Evolutionary conservation across 306 rosid genomes (phyloP).

Genomic region (Abrus precatorius): DNA sequence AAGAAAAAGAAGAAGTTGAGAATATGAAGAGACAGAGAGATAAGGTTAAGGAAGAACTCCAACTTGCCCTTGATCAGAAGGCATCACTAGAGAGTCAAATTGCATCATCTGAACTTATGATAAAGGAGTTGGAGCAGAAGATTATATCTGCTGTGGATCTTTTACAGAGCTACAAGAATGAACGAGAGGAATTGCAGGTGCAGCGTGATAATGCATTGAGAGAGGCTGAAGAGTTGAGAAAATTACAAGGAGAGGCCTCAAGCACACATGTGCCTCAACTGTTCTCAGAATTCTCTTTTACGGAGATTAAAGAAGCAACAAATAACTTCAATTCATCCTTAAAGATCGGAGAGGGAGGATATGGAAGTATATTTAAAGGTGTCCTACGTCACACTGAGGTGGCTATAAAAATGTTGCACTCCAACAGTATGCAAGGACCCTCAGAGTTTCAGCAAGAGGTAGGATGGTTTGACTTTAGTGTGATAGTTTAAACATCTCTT

Average conservation of each 20-base stretch:
- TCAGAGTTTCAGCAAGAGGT: conserved; percentile 95
- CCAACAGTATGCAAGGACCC: conserved; percentile 82
- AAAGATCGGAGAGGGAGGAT: conserved; percentile 96
- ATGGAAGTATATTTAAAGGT: conserved; percentile 86
- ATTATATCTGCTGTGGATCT: conserved; percentile 79
- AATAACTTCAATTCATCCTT: conserved; percentile 61
- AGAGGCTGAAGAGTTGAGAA: conserved; percentile 91
- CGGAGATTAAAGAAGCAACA: conserved; percentile 86
- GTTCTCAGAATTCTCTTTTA: conserved; percentile 76
- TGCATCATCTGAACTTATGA: conserved; percentile 64
- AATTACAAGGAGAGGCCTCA: conserved; percentile 70
- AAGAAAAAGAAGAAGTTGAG: conserved; percentile 64
- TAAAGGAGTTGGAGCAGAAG: conserved; percentile 75
- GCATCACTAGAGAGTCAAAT: conserved; percentile 74
- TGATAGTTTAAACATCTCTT: conserved; percentile 16
- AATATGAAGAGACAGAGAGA: conserved; percentile 59
- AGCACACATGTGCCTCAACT: conserved; percentile 57
- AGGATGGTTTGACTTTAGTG: conserved; percentile 28
- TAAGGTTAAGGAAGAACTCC: conserved; percentile 70
- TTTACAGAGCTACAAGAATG: conserved; percentile 69
- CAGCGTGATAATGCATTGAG: conserved; percentile 77
- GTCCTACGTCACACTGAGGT: conserved; percentile 79
- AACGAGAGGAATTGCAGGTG: conserved; percentile 74
- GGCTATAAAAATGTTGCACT: conserved; percentile 74
- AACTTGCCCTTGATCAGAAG: conserved; percentile 63